phyloP scores from a whole-genome alignment of 176 grass and related monocot species.

The Oryza glumipatula region DNA sequence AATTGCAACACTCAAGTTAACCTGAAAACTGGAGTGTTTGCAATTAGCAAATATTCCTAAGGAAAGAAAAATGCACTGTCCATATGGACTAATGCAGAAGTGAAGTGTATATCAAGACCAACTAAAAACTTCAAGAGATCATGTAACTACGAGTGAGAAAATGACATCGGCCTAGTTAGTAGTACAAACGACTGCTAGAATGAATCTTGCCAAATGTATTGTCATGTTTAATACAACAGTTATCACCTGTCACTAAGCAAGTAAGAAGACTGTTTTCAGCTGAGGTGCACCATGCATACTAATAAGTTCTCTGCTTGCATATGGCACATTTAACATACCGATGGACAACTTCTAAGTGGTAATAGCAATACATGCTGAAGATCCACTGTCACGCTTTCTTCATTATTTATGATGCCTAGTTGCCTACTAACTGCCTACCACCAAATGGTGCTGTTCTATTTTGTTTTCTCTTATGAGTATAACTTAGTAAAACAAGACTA shows the following conservation, averaged over 20 bases:
- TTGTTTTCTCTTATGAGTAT: background rate
- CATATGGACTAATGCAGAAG: conserved; percentile 3
- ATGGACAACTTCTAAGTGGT: background rate
- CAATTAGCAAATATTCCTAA: conserved; percentile 16
- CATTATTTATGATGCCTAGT: background rate
- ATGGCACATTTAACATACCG: background rate
- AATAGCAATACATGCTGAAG: background rate
- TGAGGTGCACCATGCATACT: conserved; percentile 2
- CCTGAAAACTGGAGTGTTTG: conserved; percentile 55
- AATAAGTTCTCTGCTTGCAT: background rate
- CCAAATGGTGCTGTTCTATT: background rate
- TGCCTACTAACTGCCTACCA: background rate
- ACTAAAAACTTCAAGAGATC: conserved; percentile 5
- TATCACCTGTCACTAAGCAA: background rate
- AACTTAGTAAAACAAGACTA: background rate
- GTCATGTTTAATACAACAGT: background rate
- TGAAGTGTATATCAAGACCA: conserved; percentile 8
- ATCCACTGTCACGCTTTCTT: background rate
- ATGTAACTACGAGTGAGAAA: background rate
- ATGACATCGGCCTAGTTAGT: background rate
- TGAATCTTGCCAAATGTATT: background rate
- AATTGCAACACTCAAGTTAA: conserved; percentile 93
- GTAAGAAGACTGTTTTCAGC: conserved; percentile 15
- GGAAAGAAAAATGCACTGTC: background rate
- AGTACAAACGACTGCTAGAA: conserved; percentile 4